phyloP scores from a whole-genome alignment of 2,329 filamentous ascomycete species.

The Sclerotinia subarctica region DNA sequence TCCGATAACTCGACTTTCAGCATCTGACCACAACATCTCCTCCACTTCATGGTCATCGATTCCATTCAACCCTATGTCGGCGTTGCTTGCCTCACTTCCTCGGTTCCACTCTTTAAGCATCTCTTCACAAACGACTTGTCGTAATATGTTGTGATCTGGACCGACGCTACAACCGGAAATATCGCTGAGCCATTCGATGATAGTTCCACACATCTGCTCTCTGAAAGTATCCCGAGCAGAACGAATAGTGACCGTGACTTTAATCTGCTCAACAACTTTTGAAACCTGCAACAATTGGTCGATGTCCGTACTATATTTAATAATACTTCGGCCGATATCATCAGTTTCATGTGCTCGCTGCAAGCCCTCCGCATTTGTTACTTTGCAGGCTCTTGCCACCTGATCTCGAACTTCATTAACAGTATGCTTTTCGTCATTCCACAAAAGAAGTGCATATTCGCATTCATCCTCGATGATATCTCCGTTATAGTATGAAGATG shows the following conservation, averaged over 20 bases:
- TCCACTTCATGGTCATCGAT: constrained; percentile 74
- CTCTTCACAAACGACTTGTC: constrained; percentile 84
- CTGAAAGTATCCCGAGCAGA: constrained; percentile 93
- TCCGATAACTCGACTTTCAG: constrained; percentile 32
- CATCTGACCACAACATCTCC: constrained; percentile 4
- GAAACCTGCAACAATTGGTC: constrained; percentile 72
- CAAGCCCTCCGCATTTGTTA: constrained; percentile 65
- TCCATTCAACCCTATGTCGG: constrained; percentile 70
- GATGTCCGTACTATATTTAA: constrained; percentile 73
- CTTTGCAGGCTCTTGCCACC: constrained; percentile 82
- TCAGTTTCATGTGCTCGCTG: constrained; percentile 84
- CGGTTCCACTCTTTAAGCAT: constrained; percentile 82
- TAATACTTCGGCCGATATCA: constrained; percentile 78
- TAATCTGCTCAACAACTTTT: constrained; percentile 87
- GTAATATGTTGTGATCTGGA: constrained; percentile 72
- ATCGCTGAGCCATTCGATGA: constrained; percentile 93
- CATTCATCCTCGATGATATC: constrained; percentile 60
- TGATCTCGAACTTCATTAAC: constrained; percentile 87
- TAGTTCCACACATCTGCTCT: constrained; percentile 97
- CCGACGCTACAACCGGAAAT: constrained; percentile 87
- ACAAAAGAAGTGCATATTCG: constrained; percentile 82
- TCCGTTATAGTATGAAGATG: constrained; percentile 69
- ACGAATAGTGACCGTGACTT: constrained; percentile 90
- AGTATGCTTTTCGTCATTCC: constrained; percentile 99
- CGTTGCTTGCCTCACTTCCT: constrained; percentile 80